Percentiles rank a stretch among this genome's conserved stretches.
phyloP scores from a whole-genome alignment of 148 eudicot species.

The Camellia japonica region DNA sequence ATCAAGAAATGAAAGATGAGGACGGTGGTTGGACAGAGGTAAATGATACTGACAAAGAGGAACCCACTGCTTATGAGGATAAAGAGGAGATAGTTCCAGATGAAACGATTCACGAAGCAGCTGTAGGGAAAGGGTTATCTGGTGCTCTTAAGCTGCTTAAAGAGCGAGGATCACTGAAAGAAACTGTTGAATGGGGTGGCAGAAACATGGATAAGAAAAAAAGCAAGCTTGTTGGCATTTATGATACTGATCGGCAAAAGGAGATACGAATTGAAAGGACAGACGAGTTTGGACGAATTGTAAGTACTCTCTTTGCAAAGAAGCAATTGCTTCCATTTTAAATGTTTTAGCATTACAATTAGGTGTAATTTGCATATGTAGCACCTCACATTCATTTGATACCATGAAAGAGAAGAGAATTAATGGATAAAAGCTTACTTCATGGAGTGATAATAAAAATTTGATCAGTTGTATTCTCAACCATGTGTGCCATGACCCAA shows the following conservation, averaged over 20 bases:
- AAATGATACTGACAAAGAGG: constrained; percentile 45
- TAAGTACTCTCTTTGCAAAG: constrained; percentile 45
- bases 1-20: constrained; percentile 44
- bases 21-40: constrained; percentile 64
- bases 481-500: neutral
- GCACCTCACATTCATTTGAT: neutral
- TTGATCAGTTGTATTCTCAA: neutral
- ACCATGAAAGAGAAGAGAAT: neutral
- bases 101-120: constrained; percentile 74
- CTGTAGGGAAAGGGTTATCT: constrained; percentile 88
- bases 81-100: constrained; percentile 58
- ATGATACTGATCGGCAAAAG: constrained; percentile 54
- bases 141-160: constrained; percentile 72
- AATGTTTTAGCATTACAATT: neutral
- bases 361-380: neutral
- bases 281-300: constrained; percentile 92
- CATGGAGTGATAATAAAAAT: neutral
- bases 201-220: constrained; percentile 99
- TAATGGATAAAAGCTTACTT: neutral
- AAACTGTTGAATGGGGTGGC: constrained; percentile 93
- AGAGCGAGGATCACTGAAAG: constrained; percentile 86
- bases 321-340: neutral
- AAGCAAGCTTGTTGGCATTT: constrained; percentile 85
- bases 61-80: constrained; percentile 34
- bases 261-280: constrained; percentile 86